A percentile compares a stretch with the other conserved stretches of the same genome.
Conservation (phyloP, 495 filamentous ascomycete species). For the Chlorociboria aeruginascens region DNA sequence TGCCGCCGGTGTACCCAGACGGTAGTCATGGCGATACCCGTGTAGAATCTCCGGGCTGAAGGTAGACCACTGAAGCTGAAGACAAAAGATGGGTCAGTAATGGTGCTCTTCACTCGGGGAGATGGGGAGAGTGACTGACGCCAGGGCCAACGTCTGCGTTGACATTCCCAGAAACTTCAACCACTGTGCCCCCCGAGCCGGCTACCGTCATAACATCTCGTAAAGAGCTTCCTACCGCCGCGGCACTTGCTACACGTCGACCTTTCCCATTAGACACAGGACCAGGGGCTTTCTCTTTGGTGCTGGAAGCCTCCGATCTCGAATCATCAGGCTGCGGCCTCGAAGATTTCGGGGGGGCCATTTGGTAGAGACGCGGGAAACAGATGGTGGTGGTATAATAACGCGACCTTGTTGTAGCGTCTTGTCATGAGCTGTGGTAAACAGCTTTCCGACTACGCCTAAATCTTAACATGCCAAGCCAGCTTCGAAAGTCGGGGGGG, state of each 20-base stretch:
- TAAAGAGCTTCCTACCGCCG: conserved; percentile 18
- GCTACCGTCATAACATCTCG: conserved; percentile 22
- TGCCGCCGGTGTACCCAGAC: conserved; percentile 51
- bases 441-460: not conserved
- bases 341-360: conserved; percentile 17
- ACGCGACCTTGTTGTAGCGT: not conserved
- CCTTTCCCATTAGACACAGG: conserved; percentile 16
- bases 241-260: conserved; percentile 15
- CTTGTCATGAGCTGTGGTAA: not conserved
- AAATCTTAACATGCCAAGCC: not conserved
- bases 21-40: conserved; percentile 68
- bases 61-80: conserved; percentile 64
- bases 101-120: not conserved
- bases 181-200: conserved; percentile 6
- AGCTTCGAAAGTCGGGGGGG: not conserved
- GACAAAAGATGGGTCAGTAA: not conserved
- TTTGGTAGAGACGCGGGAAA: not conserved
- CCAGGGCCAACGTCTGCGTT: conserved; percentile 5
- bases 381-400: not conserved
- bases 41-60: conserved; percentile 63
- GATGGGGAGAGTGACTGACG: conserved; percentile 1
- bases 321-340: conserved; percentile 33
- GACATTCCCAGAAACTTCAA: conserved; percentile 1
- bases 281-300: conserved; percentile 27
- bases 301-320: conserved; percentile 41